phyloP scores from a whole-genome alignment of 2,329 filamentous ascomycete species.

The Ascochyta fabae region DNA sequence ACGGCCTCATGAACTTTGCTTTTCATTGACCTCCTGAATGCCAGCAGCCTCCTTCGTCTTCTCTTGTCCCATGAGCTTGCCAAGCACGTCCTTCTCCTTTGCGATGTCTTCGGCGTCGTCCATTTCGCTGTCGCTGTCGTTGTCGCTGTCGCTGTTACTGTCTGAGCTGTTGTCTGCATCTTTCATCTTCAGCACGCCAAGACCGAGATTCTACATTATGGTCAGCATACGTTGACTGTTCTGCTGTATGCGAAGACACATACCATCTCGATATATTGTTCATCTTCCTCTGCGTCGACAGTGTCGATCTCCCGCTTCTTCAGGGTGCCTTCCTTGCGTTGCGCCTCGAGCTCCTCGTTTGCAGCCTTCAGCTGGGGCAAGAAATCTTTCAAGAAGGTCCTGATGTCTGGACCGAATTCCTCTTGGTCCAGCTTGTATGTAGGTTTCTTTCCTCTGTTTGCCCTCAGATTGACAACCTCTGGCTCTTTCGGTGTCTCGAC shows the following conservation, averaged over 20 bases:
- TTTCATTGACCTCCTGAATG: slow-evolving; percentile 42
- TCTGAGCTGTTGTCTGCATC: slow-evolving; percentile 32
- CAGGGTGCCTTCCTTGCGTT: slow-evolving; percentile 49
- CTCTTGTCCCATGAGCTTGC: slow-evolving; percentile 47
- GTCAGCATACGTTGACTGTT: slow-evolving; percentile 11
- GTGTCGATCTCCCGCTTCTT: slow-evolving; percentile 46
- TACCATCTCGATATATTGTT: slow-evolving; percentile 52
- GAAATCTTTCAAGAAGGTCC: slow-evolving; percentile 49
- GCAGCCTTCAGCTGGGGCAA: slow-evolving; percentile 53
- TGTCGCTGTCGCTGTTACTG: slow-evolving; percentile 20
- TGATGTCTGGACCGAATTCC: slow-evolving; percentile 39
- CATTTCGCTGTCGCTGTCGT: slow-evolving; percentile 25
- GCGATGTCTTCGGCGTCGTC: slow-evolving; percentile 14
- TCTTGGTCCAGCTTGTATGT: slow-evolving; percentile 36
- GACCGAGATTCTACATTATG: slow-evolving; percentile 47
- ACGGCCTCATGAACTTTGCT: slow-evolving; percentile 19
- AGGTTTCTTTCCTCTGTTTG: slow-evolving; percentile 41
- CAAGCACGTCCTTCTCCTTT: slow-evolving; percentile 42
- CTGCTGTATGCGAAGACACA: slow-evolving; percentile 2
- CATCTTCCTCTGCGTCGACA: slow-evolving; percentile 34
- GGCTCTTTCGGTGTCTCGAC: slow-evolving; percentile 11
- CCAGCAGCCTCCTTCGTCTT: slow-evolving; percentile 25
- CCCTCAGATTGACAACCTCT: slow-evolving; percentile 37
- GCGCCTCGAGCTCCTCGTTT: slow-evolving; percentile 52
- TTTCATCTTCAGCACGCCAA: slow-evolving; percentile 55